These are phyloP conservation scores for Ophiostoma piceae DNA, from an alignment of 2,329 filamentous ascomycete genomes.

Conservation along the genomic window DNA sequence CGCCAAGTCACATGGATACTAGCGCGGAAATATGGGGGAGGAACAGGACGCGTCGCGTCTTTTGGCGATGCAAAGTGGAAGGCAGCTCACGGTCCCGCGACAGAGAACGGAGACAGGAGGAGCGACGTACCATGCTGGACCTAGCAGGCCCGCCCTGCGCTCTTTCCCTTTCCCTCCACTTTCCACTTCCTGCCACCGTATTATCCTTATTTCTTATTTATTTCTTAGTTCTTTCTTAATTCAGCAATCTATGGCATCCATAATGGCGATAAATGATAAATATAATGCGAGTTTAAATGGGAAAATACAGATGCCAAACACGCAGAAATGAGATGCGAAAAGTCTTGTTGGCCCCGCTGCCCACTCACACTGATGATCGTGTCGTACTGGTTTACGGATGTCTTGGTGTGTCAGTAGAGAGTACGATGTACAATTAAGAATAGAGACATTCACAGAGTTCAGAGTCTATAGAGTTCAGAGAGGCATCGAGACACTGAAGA, in stretches of 20 bases:
- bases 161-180: neutral
- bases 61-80: constrained; percentile 18
- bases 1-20: constrained; percentile 28
- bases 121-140: constrained; percentile 13
- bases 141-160: constrained; percentile 14
- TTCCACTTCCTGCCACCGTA: constrained; percentile 18
- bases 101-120: constrained; percentile 7
- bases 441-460: too few relatives aligned
- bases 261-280: neutral
- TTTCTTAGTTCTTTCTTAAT: too few relatives aligned
- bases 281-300: neutral
- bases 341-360: constrained; percentile 19
- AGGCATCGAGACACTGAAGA: neutral
- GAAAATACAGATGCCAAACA: constrained; percentile 2
- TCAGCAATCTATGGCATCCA: neutral
- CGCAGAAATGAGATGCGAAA: constrained; percentile 1
- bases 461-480: too few relatives aligned
- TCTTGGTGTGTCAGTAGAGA: too few relatives aligned
- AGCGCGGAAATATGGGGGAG: constrained; percentile 22
- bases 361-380: constrained; percentile 19
- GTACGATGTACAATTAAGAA: too few relatives aligned
- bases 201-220: neutral
- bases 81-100: constrained; percentile 19
- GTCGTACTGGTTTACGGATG: too few relatives aligned
- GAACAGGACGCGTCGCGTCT: constrained; percentile 27